These are phyloP conservation scores for Pleurotus cornucopiae DNA, from an alignment of 768 basidiomycete genomes.

Conservation along the genomic window DNA sequence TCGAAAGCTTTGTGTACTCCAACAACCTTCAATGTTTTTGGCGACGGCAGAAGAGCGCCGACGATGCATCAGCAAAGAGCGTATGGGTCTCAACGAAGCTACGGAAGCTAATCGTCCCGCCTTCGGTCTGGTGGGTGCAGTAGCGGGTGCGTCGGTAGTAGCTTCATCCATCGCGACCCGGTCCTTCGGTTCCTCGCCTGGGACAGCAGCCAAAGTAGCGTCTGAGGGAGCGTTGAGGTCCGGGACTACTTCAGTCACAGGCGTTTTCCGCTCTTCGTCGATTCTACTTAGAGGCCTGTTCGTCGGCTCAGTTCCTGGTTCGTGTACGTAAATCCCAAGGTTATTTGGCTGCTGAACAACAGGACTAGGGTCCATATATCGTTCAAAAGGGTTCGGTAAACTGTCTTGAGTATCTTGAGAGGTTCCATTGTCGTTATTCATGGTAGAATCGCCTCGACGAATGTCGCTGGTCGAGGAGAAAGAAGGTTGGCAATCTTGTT, in stretches of 20 bases:
- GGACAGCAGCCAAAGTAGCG: not conserved
- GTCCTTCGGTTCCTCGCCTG: not conserved
- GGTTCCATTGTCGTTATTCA: not conserved
- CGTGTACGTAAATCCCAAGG: not conserved
- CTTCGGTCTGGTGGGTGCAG: not conserved
- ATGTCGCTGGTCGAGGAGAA: not conserved
- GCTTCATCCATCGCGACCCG: not conserved
- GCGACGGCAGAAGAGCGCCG: slow-evolving; percentile 31
- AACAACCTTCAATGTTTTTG: slow-evolving; percentile 44
- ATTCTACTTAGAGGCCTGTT: not conserved
- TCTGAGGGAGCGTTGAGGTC: not conserved
- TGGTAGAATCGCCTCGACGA: no score
- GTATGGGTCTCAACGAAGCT: slow-evolving; percentile 15
- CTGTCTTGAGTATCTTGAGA: not conserved
- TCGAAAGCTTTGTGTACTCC: not conserved
- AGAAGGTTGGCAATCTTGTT: not conserved
- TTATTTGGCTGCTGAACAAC: no score
- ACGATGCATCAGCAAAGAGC: slow-evolving; percentile 25
- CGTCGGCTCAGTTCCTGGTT: not conserved
- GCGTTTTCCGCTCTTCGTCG: not conserved
- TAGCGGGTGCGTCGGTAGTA: not conserved
- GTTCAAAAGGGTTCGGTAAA: not conserved
- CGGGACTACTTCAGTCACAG: not conserved
- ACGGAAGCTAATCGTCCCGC: not conserved
- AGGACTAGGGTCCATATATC: not conserved